Evolutionary conservation across 305 asterid species (phyloP).

Genomic region (Fraxinus xanthoxyloides): DNA sequence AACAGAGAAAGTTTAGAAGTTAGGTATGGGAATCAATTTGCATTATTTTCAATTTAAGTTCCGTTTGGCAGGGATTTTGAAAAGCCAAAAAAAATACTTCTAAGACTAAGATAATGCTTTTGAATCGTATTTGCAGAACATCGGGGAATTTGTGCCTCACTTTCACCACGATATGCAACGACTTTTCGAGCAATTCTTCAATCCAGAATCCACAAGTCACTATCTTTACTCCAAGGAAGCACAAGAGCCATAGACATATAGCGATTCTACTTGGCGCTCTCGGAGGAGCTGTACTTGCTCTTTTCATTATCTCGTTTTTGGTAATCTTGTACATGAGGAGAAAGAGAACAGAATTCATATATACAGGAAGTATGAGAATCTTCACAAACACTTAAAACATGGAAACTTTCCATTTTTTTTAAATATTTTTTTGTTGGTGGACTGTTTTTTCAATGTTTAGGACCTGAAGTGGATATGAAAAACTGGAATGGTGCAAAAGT

Average conservation of each 20-base stretch:
- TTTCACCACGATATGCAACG: conserved; percentile 64
- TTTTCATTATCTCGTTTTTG: conserved; percentile 40
- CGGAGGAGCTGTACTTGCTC: conserved; percentile 58
- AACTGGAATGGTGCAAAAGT: conserved; percentile 68
- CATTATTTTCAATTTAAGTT: not conserved
- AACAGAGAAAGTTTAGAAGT: conserved; percentile 69
- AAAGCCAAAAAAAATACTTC: not conserved
- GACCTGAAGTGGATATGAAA: conserved; percentile 41
- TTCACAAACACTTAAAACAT: not conserved
- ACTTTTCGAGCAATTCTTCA: conserved; percentile 45
- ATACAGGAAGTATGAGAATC: conserved; percentile 44
- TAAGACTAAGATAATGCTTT: not conserved
- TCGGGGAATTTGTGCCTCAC: conserved; percentile 84
- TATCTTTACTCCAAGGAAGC: conserved; percentile 55
- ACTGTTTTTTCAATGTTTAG: conserved; percentile 30
- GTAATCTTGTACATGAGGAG: conserved; percentile 57
- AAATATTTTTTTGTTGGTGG: too few relatives aligned
- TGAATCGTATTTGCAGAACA: conserved; percentile 42
- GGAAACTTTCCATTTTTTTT: not conserved
- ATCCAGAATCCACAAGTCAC: conserved; percentile 82
- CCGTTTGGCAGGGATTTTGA: not conserved
- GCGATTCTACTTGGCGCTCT: conserved; percentile 51
- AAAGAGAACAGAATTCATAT: conserved; percentile 33
- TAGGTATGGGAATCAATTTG: conserved; percentile 41
- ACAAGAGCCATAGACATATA: conserved; percentile 44